Base-by-base conservation (phyloP, 768 basidiomycete species). In the Sistotremastrum suecicum region DNA sequence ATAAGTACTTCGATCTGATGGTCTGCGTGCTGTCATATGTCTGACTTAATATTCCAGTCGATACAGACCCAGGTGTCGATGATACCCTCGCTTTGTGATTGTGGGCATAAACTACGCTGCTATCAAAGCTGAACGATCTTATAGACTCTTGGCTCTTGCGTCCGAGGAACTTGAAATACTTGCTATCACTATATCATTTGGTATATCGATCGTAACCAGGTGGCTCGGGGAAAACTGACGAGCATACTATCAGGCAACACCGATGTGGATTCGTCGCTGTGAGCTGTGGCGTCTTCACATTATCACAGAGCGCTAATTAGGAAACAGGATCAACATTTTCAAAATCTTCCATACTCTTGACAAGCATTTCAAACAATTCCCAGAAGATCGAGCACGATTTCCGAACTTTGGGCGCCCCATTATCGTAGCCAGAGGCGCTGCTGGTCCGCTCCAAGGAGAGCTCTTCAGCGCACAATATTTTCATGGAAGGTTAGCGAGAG, bases 31-130 rank as follows among this genome's bases (percentile, higher is more conserved):
- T 20, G 20, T 2, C 20, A 2, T 20, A 20, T 20, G 20, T 20
- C 20, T 20, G 20, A 20, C 20, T 20, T 20, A 2, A 20, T 40
- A 37, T 12, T 32, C 11, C 54, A 87, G 83, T 87, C 55, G 86
- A 88, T 53, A 84, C 84, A 30, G 87, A 91, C 56, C 84, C 87
- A 5, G 88, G 88, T 34, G 80, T 88, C 3, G 88, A 91, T 56
- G 88, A 91, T 58, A 66, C 71, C 29, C 53, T 88, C 43, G 86
- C 86, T 31, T 76, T 91, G 85, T 82, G 48, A 48, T 77, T 60
- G 31, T 48, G 45, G n/a, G 3, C 31, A 31, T 43, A 41, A n/a
- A 28, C 34, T 33, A 12, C 10, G 34, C 33, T 3, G 0, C 20
- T 45, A 28, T 9, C 8, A 11, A 44, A 10, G n/a, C 34, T n/a